A percentile compares a stretch with the other conserved stretches of the same genome.
These are phyloP conservation scores for Pyricularia sp. DNA, from an alignment of 2,329 filamentous ascomycete genomes.

Conservation along the genomic window DNA sequence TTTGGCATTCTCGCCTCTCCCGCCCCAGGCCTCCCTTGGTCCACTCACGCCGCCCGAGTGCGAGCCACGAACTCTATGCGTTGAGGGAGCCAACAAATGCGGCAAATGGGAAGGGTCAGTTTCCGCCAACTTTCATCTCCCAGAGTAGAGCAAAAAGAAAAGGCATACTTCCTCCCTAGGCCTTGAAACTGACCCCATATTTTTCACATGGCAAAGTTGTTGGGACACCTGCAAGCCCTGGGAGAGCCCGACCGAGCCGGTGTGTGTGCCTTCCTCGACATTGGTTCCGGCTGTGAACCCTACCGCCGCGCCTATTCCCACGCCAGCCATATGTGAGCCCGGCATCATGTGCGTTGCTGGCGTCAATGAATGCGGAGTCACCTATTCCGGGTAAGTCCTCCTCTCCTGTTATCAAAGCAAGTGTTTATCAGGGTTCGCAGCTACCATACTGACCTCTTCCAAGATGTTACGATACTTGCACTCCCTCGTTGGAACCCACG, in stretches of 20 bases:
- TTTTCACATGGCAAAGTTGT: background rate
- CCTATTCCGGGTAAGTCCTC: background rate
- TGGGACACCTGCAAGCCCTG: slow-evolving; percentile 3
- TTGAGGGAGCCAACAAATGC: background rate
- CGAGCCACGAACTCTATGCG: background rate
- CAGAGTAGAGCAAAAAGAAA: background rate
- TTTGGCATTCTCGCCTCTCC: background rate
- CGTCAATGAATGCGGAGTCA: background rate
- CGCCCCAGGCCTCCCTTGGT: background rate
- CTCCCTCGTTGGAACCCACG: background rate
- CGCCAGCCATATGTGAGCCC: background rate
- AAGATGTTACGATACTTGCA: slow-evolving; percentile 5
- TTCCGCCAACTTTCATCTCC: background rate
- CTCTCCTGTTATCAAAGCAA: background rate
- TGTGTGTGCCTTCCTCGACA: background rate
- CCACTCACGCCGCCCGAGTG: background rate
- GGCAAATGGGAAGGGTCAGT: slow-evolving; percentile 1
- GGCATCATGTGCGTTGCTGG: background rate
- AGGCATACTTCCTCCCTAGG: no score
- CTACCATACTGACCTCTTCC: background rate
- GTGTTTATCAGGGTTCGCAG: background rate
- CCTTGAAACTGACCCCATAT: background rate
- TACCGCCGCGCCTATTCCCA: background rate
- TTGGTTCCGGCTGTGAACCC: background rate
- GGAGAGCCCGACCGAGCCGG: background rate